Evolutionary conservation across 1,139 yeast genomes (phyloP), one percentile per base, ranked within the genome.

Genomic region (Candida sanyaensis): DNA sequence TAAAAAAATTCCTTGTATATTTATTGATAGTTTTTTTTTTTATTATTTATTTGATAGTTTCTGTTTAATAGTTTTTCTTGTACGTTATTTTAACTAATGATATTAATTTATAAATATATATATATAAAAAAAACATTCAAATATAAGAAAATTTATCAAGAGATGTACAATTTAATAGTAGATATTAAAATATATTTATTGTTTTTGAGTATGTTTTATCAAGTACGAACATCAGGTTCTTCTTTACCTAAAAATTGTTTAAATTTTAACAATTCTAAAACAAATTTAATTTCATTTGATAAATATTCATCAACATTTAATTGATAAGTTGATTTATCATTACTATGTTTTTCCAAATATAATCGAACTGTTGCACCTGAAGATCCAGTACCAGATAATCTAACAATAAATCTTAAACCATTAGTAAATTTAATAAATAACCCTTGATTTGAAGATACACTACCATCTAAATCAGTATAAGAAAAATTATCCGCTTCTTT

Each of bases 381-480:
- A 1, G 98, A 91, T 6, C 99, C 99, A 10, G 99, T 93, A 49
- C 99, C 99, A 0, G 97, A 90, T 56, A 93, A 78, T 69, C 99
- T 86, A 43, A 90, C 89, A 39, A 95, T 89, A 50, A 92, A 82
- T 66, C 98, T 82, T 51, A 90, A 80, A 3, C 98, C 98, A 59
- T 84, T 86, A 42, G 78, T 78, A 55, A 92, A 80, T 69, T 87
- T 91, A 56, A 92, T 86, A 63, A 78, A 93, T 49, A 93, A 79
- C 41, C 99, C 99, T 75, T 93, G 99, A 64, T 91, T 85, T n/a
- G 73, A 65, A 6, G 97, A 88, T 6, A 92, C 91, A 2, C 93
- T 84, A 21, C 99, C 98, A 65, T 93, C 98, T 53, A 93, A 76
- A 65, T 95, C 99, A 17, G 96, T 92, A 75, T 93, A 93, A 26